These are phyloP conservation scores for Monosporascus sp. DNA, from an alignment of 2,329 filamentous ascomycete species.

Conservation along the genomic window DNA sequence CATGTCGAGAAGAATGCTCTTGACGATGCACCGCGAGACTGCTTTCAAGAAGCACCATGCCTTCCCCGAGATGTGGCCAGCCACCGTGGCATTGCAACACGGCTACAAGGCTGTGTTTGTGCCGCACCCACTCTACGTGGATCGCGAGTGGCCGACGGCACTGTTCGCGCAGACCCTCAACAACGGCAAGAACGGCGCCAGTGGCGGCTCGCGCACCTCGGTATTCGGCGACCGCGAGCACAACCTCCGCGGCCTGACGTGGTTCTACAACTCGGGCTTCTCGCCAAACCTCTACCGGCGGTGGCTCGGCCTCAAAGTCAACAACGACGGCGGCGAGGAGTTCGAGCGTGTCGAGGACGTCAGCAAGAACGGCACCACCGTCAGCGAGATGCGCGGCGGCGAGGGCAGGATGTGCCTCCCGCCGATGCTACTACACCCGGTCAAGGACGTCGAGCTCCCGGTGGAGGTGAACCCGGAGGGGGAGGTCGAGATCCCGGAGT, in stretches of 20 bases:
- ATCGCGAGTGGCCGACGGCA: conserved; percentile 77
- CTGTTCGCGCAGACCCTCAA: conserved; percentile 80
- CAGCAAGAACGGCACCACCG: conserved; percentile 44
- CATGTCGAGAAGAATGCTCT: conserved; percentile 73
- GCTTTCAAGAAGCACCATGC: conserved; percentile 80
- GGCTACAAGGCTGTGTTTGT: conserved; percentile 58
- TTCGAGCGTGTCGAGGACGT: conserved; percentile 59
- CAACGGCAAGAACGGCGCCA: conserved; percentile 67
- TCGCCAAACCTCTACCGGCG: conserved; percentile 74
- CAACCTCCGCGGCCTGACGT: conserved; percentile 80
- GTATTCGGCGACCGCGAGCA: conserved; percentile 83
- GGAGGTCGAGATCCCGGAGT: conserved; percentile 41
- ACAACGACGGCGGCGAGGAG: conserved; percentile 73
- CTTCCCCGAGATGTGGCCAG: conserved; percentile 86
- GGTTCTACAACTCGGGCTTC: conserved; percentile 89
- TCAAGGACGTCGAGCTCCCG: conserved; percentile 69
- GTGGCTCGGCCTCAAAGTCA: conserved; percentile 79
- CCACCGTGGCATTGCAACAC: conserved; percentile 51
- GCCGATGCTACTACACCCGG: conserved; percentile 82
- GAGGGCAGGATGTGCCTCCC: conserved; percentile 89
- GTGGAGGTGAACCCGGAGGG: conserved; percentile 52
- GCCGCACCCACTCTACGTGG: conserved; percentile 72
- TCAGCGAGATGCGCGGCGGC: conserved; percentile 55
- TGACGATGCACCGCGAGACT: conserved; percentile 89
- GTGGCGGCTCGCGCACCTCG: conserved; percentile 66